Percentiles rank a stretch among this genome's conserved stretches.
Evolutionary conservation across 805 yeast genomes (phyloP).

Genomic region (Tetrapisispora taiwanensis): DNA sequence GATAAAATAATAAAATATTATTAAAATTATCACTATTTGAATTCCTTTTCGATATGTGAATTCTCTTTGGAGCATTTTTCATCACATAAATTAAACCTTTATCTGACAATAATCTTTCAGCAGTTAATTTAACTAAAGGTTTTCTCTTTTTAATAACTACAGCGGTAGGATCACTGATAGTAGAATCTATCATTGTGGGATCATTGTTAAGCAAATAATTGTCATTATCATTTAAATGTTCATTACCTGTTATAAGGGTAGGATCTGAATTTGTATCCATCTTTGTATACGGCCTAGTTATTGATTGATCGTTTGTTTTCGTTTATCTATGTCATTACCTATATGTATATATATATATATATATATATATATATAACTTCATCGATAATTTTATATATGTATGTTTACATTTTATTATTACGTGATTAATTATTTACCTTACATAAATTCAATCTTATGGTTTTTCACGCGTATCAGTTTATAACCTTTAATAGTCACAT

Average conservation of each 20-base stretch:
- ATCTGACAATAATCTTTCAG: slow-evolving; percentile 38
- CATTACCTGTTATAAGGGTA: not conserved
- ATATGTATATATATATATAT: too few species aligned
- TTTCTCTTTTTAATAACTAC: slow-evolving; percentile 16
- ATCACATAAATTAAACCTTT: slow-evolving; percentile 51
- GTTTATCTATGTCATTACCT: too few species aligned
- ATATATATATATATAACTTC: too few species aligned
- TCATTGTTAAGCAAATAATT: slow-evolving; percentile 3
- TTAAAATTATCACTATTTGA: slow-evolving; percentile 20
- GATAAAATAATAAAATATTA: slow-evolving; percentile 44
- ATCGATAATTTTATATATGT: too few species aligned
- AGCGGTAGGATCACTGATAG: slow-evolving; percentile 21
- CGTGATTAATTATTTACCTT: too few species aligned
- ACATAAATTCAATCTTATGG: too few species aligned
- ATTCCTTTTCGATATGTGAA: slow-evolving; percentile 27
- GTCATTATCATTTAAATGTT: not conserved
- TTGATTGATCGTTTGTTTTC: too few species aligned
- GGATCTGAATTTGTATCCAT: not conserved
- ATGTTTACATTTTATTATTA: too few species aligned
- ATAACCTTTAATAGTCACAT: too few species aligned
- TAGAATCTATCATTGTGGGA: slow-evolving; percentile 11
- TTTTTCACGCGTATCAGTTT: too few species aligned
- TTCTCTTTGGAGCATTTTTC: slow-evolving; percentile 26
- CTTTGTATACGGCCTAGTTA: not conserved
- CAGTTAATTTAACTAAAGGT: slow-evolving; percentile 39